Evolutionary conservation across 1,139 yeast species (phyloP).

Genomic region (Saccharomyces hybrid): DNA sequence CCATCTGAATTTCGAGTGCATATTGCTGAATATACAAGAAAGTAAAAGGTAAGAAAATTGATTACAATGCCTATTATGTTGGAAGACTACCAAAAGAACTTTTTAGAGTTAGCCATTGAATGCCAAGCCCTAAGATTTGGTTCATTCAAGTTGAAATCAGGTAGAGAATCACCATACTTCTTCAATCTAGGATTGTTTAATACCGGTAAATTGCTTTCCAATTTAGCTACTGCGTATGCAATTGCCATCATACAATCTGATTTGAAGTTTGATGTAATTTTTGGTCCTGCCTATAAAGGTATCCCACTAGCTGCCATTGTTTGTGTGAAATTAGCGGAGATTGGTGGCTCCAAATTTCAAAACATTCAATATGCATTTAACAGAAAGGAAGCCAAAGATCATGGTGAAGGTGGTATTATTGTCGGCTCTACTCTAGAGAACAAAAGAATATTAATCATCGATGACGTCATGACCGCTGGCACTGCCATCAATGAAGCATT

Average conservation of each 20-base stretch:
- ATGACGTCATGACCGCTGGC: constrained; percentile 97
- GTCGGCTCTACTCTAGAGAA: constrained; percentile 75
- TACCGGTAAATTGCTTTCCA: constrained; percentile 69
- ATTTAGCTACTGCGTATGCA: constrained; percentile 83
- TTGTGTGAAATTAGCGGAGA: constrained; percentile 82
- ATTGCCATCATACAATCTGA: constrained; percentile 74
- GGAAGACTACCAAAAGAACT: constrained; percentile 53
- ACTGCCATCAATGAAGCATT: constrained; percentile 96
- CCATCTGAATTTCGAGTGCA: constrained; percentile 1
- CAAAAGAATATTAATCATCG: constrained; percentile 74
- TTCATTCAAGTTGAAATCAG: constrained; percentile 80
- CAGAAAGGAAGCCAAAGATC: constrained; percentile 92
- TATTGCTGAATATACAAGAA: neutral
- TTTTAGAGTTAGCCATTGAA: constrained; percentile 73
- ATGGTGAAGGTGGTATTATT: constrained; percentile 95
- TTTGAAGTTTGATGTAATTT: constrained; percentile 78
- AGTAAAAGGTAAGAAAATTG: neutral
- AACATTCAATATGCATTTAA: constrained; percentile 65
- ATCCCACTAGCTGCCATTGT: constrained; percentile 92
- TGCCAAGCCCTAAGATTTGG: constrained; percentile 82
- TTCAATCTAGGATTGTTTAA: constrained; percentile 88
- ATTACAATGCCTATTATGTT: constrained; percentile 22
- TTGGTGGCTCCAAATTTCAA: constrained; percentile 68
- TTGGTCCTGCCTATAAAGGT: constrained; percentile 98
- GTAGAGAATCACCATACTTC: constrained; percentile 91